Conservation (phyloP, 2,329 filamentous ascomycete species). For the Coleophoma eucalyptorum region DNA sequence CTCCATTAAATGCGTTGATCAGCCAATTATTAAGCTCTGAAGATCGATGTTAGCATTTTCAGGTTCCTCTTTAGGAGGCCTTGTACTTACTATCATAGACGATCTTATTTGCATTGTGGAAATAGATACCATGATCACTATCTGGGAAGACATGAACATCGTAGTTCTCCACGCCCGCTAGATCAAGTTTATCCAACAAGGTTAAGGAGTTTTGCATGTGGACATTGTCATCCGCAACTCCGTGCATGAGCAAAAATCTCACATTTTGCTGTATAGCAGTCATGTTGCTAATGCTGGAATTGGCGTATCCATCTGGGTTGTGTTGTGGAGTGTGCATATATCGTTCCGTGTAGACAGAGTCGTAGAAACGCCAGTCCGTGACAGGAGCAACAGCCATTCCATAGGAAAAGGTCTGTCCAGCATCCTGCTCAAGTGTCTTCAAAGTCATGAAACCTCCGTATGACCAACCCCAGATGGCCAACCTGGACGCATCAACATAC, state of each 20-base stretch:
- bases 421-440: constrained; percentile 91
- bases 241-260: constrained; percentile 93
- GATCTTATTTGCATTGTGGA: constrained; percentile 86
- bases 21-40: constrained; percentile 84
- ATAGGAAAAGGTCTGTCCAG: constrained; percentile 85
- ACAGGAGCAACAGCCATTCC: constrained; percentile 98
- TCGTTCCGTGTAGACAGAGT: constrained; percentile 89
- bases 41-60: constrained; percentile 27
- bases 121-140: constrained; percentile 91
- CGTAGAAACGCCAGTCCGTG: constrained; percentile 97
- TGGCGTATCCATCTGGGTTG: constrained; percentile 74
- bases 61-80: not conserved
- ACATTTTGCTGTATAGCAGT: constrained; percentile 70
- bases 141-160: constrained; percentile 97
- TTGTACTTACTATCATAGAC: constrained; percentile 82
- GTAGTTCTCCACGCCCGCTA: constrained; percentile 83
- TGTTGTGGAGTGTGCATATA: constrained; percentile 95
- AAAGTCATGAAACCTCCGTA: constrained; percentile 94
- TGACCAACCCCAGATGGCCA: constrained; percentile 98
- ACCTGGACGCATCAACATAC: constrained; percentile 77
- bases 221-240: constrained; percentile 94
- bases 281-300: constrained; percentile 70
- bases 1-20: constrained; percentile 95
- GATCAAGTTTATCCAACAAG: constrained; percentile 80
- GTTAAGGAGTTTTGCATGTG: constrained; percentile 93